Evolutionary conservation across 163 green algal species (phyloP).

Genomic region (Chloroidium sp.): DNA sequence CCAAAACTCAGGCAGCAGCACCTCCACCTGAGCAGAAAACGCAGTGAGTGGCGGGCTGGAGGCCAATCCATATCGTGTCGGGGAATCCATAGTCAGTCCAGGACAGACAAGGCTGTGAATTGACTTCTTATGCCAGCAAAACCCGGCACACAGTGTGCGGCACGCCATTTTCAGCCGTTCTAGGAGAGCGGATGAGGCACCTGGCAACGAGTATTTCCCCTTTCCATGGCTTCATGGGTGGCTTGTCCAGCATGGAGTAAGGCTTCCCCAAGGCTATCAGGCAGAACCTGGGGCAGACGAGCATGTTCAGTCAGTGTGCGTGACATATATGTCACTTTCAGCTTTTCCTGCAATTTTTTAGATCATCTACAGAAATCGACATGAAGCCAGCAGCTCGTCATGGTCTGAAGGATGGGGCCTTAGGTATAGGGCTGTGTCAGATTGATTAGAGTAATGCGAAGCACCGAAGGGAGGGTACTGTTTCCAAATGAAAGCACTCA

Average conservation of each 20-base stretch:
- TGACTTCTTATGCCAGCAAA: not conserved
- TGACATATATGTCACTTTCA: no score
- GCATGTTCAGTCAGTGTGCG: no score
- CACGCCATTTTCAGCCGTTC: not conserved
- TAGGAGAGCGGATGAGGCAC: conserved; percentile 15
- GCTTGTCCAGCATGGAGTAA: conserved; percentile 50
- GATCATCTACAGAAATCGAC: no score
- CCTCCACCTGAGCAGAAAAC: conserved; percentile 58
- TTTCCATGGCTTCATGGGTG: conserved; percentile 44
- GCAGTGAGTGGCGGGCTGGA: not conserved
- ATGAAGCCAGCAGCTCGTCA: no score
- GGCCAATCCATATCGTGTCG: not conserved
- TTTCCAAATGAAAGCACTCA: no score
- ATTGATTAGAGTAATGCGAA: no score
- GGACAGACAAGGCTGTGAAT: not conserved
- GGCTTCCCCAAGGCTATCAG: conserved; percentile 68
- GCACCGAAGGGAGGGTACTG: no score
- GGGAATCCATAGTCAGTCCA: not conserved
- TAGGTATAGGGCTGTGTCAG: no score
- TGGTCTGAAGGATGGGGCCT: no score
- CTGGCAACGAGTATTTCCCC: conserved; percentile 31
- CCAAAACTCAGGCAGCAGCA: conserved; percentile 82
- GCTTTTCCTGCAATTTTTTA: no score
- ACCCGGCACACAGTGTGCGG: not conserved
- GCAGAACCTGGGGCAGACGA: conserved; percentile 49